Evolutionary conservation across 1,284 basidiomycete species (phyloP).

Genomic region (Lentinula novae-zelandiae): DNA sequence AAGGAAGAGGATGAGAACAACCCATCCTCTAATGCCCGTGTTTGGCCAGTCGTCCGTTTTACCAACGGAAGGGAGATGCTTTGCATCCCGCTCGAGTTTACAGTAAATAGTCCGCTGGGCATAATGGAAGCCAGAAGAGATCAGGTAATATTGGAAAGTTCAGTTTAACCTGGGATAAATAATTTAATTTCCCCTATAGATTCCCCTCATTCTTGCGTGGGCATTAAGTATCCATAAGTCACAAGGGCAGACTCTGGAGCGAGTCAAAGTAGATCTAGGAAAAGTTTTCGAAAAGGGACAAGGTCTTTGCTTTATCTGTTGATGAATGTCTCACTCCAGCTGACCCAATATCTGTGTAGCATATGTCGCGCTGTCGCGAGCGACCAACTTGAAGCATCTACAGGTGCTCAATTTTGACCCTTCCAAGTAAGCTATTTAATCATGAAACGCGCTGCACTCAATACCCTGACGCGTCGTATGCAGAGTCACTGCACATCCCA

Average conservation of each 20-base stretch:
- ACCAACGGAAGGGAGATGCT: conserved; percentile 39
- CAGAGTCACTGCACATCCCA: conserved; percentile 42
- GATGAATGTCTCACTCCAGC: not conserved
- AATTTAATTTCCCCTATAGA: conserved; percentile 29
- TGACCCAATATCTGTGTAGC: conserved; percentile 42
- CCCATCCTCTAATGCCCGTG: conserved; percentile 13
- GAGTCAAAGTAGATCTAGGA: conserved; percentile 63
- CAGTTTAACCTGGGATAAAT: not conserved
- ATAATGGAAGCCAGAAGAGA: conserved; percentile 47
- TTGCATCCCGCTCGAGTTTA: conserved; percentile 52
- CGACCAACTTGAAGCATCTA: conserved; percentile 78
- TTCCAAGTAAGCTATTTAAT: conserved; percentile 50
- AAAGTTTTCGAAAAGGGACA: conserved; percentile 81
- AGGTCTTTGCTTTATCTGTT: conserved; percentile 32
- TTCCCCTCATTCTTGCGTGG: conserved; percentile 82
- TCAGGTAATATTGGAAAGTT: conserved; percentile 38
- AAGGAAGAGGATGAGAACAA: not conserved
- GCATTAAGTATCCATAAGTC: conserved; percentile 85
- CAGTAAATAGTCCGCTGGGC: conserved; percentile 51
- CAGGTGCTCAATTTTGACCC: conserved; percentile 82
- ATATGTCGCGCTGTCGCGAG: conserved; percentile 92
- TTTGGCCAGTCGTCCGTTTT: conserved; percentile 59
- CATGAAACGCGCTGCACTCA: not conserved
- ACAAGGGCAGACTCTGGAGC: conserved; percentile 74
- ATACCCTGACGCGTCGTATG: conserved; percentile 1